A percentile compares a stretch with the other conserved stretches of the same genome.
Conservation (phyloP, 306 rosid genomes). For the Lotus japonicus region DNA sequence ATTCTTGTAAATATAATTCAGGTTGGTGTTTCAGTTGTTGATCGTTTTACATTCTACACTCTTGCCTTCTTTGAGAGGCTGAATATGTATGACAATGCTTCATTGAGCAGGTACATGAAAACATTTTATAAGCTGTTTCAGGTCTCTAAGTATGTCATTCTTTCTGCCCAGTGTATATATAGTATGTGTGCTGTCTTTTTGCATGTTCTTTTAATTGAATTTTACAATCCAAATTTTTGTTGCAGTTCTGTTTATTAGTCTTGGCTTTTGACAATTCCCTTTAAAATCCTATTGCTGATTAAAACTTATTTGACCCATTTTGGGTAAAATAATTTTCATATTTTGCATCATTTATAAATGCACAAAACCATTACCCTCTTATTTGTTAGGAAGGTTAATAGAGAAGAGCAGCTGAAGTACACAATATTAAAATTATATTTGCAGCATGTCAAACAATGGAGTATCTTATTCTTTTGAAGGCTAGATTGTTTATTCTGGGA, state of each 20-base stretch:
- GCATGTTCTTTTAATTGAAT: slow-evolving; percentile 13
- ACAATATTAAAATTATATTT: neutral
- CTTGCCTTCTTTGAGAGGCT: slow-evolving; percentile 89
- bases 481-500: slow-evolving; percentile 10
- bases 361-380: neutral
- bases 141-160: neutral
- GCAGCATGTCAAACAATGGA: neutral
- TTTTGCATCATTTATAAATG: neutral
- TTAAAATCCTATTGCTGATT: neutral
- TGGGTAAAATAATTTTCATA: neutral
- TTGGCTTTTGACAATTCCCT: neutral
- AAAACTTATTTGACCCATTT: neutral
- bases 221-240: slow-evolving; percentile 10
- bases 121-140: neutral
- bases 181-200: neutral
- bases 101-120: slow-evolving; percentile 65
- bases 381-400: slow-evolving; percentile 6
- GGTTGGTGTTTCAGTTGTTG: slow-evolving; percentile 98
- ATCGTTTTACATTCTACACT: slow-evolving; percentile 90
- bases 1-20: slow-evolving; percentile 23
- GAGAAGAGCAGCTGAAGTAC: neutral
- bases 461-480: slow-evolving; percentile 11
- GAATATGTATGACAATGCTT: slow-evolving; percentile 90
- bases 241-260: slow-evolving; percentile 1
- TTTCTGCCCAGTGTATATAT: neutral